phyloP scores from a whole-genome alignment of 192 early-diverging fungal genomes.

The Podila minutissima region DNA sequence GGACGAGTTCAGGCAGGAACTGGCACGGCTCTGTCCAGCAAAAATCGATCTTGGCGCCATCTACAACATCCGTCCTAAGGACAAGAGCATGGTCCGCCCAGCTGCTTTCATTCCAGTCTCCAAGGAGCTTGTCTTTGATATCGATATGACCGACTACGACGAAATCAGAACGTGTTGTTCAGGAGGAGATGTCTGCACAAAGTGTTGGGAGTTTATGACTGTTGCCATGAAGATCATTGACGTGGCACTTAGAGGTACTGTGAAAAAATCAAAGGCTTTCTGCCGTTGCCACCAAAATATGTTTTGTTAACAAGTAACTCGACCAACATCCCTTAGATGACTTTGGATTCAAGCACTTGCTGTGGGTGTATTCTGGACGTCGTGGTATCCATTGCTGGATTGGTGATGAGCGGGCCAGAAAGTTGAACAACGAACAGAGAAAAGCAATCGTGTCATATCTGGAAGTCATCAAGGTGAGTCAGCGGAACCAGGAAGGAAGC shows the following conservation, averaged over 20 bases:
- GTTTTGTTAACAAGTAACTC: background rate
- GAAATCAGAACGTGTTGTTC: slow-evolving; percentile 95
- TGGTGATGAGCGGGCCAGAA: slow-evolving; percentile 86
- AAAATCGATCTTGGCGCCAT: slow-evolving; percentile 99
- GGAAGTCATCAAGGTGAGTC: slow-evolving; percentile 71
- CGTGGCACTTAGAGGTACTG: slow-evolving; percentile 68
- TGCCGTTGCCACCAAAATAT: slow-evolving; percentile 8
- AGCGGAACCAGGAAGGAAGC: background rate
- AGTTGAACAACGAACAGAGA: slow-evolving; percentile 79
- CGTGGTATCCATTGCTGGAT: slow-evolving; percentile 99
- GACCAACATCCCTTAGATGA: slow-evolving; percentile 65
- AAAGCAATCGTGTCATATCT: slow-evolving; percentile 87
- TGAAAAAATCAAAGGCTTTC: background rate
- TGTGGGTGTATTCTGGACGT: slow-evolving; percentile 97
- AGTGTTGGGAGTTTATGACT: slow-evolving; percentile 96
- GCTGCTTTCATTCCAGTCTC: slow-evolving; percentile 80
- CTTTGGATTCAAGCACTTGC: slow-evolving; percentile 92
- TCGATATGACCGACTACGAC: slow-evolving; percentile 99
- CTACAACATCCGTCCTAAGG: slow-evolving; percentile 84
- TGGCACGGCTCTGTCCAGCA: slow-evolving; percentile 79
- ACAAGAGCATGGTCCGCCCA: slow-evolving; percentile 79
- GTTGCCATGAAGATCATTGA: slow-evolving; percentile 91
- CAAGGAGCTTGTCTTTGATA: slow-evolving; percentile 98
- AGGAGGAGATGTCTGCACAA: slow-evolving; percentile 86
- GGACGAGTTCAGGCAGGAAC: slow-evolving; percentile 79